A percentile compares a stretch with the other conserved stretches of the same genome.
These are phyloP conservation scores for Blastomyces parvus DNA, from an alignment of 2,329 filamentous ascomycete species.

Conservation along the genomic window DNA sequence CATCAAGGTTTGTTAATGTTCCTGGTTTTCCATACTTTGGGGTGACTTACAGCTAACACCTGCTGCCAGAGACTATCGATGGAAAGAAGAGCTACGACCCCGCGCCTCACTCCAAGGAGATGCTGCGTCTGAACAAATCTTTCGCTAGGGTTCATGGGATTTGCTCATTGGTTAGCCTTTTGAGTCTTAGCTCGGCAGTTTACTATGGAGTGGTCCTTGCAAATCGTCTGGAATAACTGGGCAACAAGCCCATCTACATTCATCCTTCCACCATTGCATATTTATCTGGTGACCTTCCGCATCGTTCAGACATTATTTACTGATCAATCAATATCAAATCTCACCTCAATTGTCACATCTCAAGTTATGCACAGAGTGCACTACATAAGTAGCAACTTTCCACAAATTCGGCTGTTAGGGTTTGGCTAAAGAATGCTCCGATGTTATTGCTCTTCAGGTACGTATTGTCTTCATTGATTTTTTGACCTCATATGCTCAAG, in stretches of 20 bases:
- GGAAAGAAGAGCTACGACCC: constrained; percentile 78
- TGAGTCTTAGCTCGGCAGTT: constrained; percentile 58
- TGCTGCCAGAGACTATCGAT: constrained; percentile 60
- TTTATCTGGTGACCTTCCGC: neutral
- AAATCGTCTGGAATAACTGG: constrained; percentile 45
- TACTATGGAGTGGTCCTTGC: constrained; percentile 71
- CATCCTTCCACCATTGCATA: neutral
- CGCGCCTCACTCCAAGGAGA: constrained; percentile 72
- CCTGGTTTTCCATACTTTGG: neutral
- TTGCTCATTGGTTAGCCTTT: constrained; percentile 69
- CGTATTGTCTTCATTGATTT: neutral
- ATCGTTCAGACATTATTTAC: neutral
- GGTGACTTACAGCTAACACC: neutral
- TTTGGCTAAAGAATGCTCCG: neutral
- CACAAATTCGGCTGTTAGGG: neutral
- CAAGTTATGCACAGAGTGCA: neutral
- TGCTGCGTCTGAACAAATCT: constrained; percentile 66
- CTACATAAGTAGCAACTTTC: neutral
- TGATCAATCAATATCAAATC: neutral
- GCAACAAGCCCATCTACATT: neutral
- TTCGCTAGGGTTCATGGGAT: constrained; percentile 74
- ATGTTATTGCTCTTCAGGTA: neutral
- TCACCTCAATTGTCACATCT: neutral
- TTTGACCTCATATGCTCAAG: neutral
- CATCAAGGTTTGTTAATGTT: constrained; percentile 58